A percentile compares a stretch with the other conserved stretches of the same genome.
Conservation (phyloP, 306 rosid species). For the Vigna reflexopilosa region DNA sequence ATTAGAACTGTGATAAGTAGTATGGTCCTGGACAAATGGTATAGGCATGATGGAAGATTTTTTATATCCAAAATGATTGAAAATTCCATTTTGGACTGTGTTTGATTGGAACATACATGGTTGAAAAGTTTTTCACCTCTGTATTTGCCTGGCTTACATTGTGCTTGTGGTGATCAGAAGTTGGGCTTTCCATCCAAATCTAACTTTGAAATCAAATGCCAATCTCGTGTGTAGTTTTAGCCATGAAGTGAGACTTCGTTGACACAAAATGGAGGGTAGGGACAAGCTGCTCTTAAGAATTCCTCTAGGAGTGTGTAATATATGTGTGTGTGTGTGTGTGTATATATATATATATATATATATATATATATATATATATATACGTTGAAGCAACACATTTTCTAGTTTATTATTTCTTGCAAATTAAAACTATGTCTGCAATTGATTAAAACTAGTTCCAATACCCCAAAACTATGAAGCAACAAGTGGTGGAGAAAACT, state of each 20-base stretch:
- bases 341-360: too few relatives aligned
- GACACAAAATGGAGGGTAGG: too few relatives aligned
- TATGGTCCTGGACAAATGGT: neutral
- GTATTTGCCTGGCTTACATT: neutral
- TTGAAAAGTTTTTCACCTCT: neutral
- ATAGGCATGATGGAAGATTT: conserved; percentile 11
- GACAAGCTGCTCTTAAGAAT: too few relatives aligned
- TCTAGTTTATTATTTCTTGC: neutral
- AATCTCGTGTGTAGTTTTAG: conserved; percentile 26
- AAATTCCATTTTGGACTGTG: conserved; percentile 5
- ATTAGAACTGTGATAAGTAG: neutral
- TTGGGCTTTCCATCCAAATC: conserved; percentile 3
- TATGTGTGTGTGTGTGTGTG: too few relatives aligned
- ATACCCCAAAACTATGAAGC: neutral
- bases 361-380: too few relatives aligned
- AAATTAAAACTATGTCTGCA: neutral
- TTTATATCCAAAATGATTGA: neutral
- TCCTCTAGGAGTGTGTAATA: too few relatives aligned
- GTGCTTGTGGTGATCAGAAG: neutral
- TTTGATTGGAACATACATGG: neutral
- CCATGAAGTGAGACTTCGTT: conserved; percentile 7
- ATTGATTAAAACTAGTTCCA: neutral
- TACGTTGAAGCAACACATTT: neutral
- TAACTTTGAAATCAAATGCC: conserved; percentile 2
- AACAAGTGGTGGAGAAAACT: neutral